Conservation (phyloP, 1,284 basidiomycete species). For the Apiotrichum domesticum region DNA sequence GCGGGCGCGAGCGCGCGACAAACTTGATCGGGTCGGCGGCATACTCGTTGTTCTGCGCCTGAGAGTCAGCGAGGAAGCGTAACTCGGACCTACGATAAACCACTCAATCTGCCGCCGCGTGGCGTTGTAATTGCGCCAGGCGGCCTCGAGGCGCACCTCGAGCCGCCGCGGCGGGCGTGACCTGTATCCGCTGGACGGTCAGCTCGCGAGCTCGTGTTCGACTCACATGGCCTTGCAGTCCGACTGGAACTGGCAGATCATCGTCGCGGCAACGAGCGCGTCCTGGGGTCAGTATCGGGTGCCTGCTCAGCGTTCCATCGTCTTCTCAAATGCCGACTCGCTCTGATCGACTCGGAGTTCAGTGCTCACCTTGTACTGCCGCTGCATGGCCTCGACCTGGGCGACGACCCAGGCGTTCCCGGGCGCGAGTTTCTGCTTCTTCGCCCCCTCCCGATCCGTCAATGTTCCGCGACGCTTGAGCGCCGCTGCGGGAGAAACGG, state of each 20-base stretch:
- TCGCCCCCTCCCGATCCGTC: constrained; percentile 1
- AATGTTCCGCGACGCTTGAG: neutral
- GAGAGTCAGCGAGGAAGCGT: neutral
- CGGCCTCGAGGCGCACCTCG: constrained; percentile 16
- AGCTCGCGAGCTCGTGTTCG: neutral
- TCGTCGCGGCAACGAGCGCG: constrained; percentile 23
- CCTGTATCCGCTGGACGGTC: constrained; percentile 11
- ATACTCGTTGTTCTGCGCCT: constrained; percentile 15
- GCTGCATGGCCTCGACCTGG: constrained; percentile 23
- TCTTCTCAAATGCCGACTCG: neutral
- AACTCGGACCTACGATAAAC: constrained; percentile 23
- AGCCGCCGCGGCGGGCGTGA: constrained; percentile 18
- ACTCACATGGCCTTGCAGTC: constrained; percentile 24
- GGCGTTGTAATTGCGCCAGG: constrained; percentile 28
- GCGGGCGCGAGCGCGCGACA: constrained; percentile 16
- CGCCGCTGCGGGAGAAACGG: neutral
- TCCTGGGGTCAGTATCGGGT: constrained; percentile 12
- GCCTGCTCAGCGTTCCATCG: neutral
- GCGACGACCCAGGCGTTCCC: constrained; percentile 26
- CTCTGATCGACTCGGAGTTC: neutral
- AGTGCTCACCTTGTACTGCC: constrained; percentile 21
- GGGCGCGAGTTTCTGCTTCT: constrained; percentile 14
- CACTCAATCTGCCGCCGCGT: constrained; percentile 27
- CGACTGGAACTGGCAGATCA: constrained; percentile 26
- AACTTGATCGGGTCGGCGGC: constrained; percentile 17